A percentile compares a stretch with the other conserved stretches of the same genome.
phyloP scores from a whole-genome alignment of 1,284 basidiomycete genomes.

The Athelia psychrophila region DNA sequence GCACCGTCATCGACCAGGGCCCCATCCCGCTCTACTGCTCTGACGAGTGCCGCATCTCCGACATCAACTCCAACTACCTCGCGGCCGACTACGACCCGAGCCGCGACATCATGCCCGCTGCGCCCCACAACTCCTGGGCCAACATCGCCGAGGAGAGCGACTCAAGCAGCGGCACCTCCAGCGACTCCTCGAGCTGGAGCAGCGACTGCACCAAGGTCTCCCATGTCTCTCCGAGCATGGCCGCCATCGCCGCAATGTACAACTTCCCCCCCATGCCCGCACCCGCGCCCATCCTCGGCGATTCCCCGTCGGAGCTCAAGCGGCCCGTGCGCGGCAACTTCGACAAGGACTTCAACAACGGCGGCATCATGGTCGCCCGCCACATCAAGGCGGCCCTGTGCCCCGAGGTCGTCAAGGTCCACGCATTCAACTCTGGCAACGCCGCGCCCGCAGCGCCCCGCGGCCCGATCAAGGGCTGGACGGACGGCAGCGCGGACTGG shows the following conservation, averaged over 20 bases:
- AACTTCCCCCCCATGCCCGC: slow-evolving; percentile 55
- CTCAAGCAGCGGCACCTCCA: slow-evolving; percentile 31
- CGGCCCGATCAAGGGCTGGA: slow-evolving; percentile 50
- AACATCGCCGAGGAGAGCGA: slow-evolving; percentile 34
- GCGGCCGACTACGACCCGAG: slow-evolving; percentile 47
- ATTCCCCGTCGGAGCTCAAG: slow-evolving; percentile 13
- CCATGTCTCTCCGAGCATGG: slow-evolving; percentile 40
- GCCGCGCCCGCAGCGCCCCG: slow-evolving; percentile 13
- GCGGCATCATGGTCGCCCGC: slow-evolving; percentile 66
- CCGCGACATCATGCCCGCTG: slow-evolving; percentile 36
- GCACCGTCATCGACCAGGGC: slow-evolving; percentile 70
- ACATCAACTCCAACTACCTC: slow-evolving; percentile 43
- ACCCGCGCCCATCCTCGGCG: slow-evolving; percentile 37
- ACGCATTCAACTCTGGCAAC: background rate
- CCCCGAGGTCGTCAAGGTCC: slow-evolving; percentile 34
- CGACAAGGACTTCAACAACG: slow-evolving; percentile 44
- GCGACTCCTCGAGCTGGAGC: slow-evolving; percentile 34
- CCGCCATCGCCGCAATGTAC: slow-evolving; percentile 50
- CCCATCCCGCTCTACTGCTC: slow-evolving; percentile 79
- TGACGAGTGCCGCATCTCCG: slow-evolving; percentile 63
- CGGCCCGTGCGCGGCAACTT: slow-evolving; percentile 12
- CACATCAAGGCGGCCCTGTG: slow-evolving; percentile 51
- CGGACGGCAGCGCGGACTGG: slow-evolving; percentile 64
- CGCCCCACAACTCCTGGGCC: slow-evolving; percentile 35
- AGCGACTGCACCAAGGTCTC: slow-evolving; percentile 22